Conservation (phyloP, 1,284 basidiomycete genomes). For the Ganoderma lingzhi region DNA sequence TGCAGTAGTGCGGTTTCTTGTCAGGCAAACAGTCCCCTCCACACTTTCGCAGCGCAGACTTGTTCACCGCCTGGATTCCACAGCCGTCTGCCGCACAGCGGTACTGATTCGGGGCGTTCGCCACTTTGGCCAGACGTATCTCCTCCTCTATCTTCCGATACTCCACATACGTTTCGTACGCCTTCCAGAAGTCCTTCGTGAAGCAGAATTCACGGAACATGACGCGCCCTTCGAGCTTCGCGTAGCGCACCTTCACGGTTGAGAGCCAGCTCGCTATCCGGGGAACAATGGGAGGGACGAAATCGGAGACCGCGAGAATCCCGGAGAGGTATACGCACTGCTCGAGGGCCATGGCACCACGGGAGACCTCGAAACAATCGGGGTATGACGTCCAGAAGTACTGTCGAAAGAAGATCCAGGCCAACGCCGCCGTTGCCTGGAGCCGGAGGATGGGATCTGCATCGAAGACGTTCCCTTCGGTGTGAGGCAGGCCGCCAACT, state of each 20-base stretch:
- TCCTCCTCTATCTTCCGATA: background rate
- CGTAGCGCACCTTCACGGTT: background rate
- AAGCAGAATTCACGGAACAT: background rate
- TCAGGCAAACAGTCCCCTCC: constrained; percentile 19
- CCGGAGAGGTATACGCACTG: background rate
- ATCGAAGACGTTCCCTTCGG: background rate
- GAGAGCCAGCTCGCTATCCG: background rate
- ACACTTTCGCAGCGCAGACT: constrained; percentile 15
- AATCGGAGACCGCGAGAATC: background rate
- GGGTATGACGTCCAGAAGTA: background rate
- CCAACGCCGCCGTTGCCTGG: background rate
- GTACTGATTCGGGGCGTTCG: constrained; percentile 13
- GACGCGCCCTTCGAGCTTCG: background rate
- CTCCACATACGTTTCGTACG: background rate
- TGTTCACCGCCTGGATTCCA: constrained; percentile 9
- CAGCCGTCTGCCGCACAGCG: constrained; percentile 20
- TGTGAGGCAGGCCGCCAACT: background rate
- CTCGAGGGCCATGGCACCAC: background rate
- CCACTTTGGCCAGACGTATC: constrained; percentile 1
- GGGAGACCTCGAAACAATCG: background rate
- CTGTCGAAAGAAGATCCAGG: constrained; percentile 3
- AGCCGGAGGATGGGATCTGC: background rate
- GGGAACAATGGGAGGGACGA: background rate
- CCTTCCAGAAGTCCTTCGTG: background rate
- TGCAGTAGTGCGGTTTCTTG: constrained; percentile 28